phyloP scores from a whole-genome alignment of 129 eudicot genomes.

The Centaurea solstitialis region DNA sequence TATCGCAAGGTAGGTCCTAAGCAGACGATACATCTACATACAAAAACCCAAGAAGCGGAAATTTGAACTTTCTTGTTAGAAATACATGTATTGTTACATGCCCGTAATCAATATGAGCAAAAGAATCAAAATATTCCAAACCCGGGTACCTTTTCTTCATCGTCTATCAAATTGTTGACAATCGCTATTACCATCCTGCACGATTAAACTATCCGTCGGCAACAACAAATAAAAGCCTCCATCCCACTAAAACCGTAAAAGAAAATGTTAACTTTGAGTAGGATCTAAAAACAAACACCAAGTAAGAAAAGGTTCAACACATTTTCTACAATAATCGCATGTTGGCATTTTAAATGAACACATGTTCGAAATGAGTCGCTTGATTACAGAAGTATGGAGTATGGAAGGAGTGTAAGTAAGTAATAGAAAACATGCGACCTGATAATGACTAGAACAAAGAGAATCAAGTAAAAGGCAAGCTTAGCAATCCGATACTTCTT shows the following conservation, averaged over 20 bases:
- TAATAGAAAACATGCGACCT: constrained; percentile 44
- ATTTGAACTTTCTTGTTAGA: neutral
- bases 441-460: constrained; percentile 64
- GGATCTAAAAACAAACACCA: neutral
- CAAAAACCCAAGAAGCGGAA: neutral
- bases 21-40: neutral
- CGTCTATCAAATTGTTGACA: constrained; percentile 45
- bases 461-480: constrained; percentile 58
- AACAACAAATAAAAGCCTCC: neutral
- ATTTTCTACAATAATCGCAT: neutral
- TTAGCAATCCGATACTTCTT: constrained; percentile 67
- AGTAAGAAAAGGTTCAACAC: too few relatives aligned
- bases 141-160: constrained; percentile 38
- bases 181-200: constrained; percentile 51
- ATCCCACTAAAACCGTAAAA: neutral
- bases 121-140: constrained; percentile 27
- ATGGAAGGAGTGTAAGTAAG: neutral
- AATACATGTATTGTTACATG: constrained; percentile 20
- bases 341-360: neutral
- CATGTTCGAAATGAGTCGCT: neutral
- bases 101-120: neutral
- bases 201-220: neutral
- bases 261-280: neutral
- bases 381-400: neutral
- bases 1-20: neutral